A percentile compares a stretch with the other conserved stretches of the same genome.
phyloP scores from a whole-genome alignment of 2,329 filamentous ascomycete genomes.

The Calonectria hawksworthii region DNA sequence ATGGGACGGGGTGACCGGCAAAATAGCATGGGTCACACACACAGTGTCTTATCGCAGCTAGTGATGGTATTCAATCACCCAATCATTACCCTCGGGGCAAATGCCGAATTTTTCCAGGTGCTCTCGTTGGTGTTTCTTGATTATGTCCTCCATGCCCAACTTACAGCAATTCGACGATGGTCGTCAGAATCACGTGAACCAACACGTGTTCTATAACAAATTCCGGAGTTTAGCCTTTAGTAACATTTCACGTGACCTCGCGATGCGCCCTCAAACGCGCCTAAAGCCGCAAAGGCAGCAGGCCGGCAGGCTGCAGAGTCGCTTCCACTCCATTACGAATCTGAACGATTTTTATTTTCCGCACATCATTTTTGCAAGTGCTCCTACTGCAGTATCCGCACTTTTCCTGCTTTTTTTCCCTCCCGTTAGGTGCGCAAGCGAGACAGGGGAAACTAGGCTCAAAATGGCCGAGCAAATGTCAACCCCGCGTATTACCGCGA shows the following conservation, averaged over 20 bases:
- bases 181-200: not conserved
- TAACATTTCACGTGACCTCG: constrained; percentile 36
- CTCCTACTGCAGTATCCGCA: too few relatives aligned
- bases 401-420: not conserved
- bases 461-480: constrained; percentile 76
- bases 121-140: not conserved
- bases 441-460: constrained; percentile 28
- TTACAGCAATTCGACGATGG: not conserved
- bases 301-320: not conserved
- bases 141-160: not conserved
- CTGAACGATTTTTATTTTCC: not conserved
- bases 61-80: not conserved
- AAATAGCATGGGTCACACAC: not conserved
- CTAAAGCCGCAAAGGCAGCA: not conserved
- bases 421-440: not conserved
- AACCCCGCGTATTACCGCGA: constrained; percentile 85
- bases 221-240: not conserved
- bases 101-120: not conserved
- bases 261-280: constrained; percentile 35
- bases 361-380: not conserved
- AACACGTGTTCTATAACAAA: not conserved
- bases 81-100: not conserved
- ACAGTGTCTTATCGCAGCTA: not conserved
- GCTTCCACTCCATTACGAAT: not conserved
- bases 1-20: not conserved